Base-by-base conservation (phyloP, 768 basidiomycete species). In the Hebeloma cylindrosporum region DNA sequence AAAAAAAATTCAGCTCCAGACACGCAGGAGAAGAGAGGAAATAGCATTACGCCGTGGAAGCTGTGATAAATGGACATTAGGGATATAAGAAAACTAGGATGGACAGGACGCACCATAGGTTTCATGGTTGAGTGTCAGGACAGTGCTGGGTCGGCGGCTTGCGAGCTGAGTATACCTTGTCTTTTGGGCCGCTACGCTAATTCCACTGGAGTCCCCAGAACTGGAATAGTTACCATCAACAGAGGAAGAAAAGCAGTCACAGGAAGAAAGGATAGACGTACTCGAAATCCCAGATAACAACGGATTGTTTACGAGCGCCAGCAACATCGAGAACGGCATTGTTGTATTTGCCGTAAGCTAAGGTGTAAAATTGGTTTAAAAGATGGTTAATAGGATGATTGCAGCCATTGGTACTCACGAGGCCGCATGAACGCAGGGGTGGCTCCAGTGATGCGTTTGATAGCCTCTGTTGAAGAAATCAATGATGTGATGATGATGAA, bases 51-150 rank as follows among this genome's bases (percentile, higher is more conserved):
- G n/a, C n/a, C n/a, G n/a, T n/a, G n/a, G n/a, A n/a, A n/a, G n/a
- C n/a, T n/a, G n/a, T n/a, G n/a, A n/a, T n/a, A n/a, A n/a, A n/a
- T n/a, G n/a, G n/a, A n/a, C n/a, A n/a, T n/a, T n/a, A n/a, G n/a
- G n/a, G n/a, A n/a, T n/a, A n/a, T n/a, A n/a, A n/a, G n/a, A n/a
- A n/a, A n/a, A n/a, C n/a, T n/a, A n/a, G n/a, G n/a, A n/a, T n/a
- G n/a, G n/a, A n/a, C n/a, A n/a, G n/a, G n/a, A 53, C 56, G 43
- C 54, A 66, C 60, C 44, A 18, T 60, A 42, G 1, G 60, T 60
- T 32, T 71, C 68, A 40, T 72, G 71, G 42, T 69, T 69, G 25
- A 72, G 60, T 22, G 71, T 51, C n/a, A 71, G 52, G 41, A 70
- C 49, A 2, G 53, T 69, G 35, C 41, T 46, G 3, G 70, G 69